Evolutionary conservation across 306 rosid genomes (phyloP), one percentile per base, ranked within the genome.

Genomic region (Gastrolobium villosum): DNA sequence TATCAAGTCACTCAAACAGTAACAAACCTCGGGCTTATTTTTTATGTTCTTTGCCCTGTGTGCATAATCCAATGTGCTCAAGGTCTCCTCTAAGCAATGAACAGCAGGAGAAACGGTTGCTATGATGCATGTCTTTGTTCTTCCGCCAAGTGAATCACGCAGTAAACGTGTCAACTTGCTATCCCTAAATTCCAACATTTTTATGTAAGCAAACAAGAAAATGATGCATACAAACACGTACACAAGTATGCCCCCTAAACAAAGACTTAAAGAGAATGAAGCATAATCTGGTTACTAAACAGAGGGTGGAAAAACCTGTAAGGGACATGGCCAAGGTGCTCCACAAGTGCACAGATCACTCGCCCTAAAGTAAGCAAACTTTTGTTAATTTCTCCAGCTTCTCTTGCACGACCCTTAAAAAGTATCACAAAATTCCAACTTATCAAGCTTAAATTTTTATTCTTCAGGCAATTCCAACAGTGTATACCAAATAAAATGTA

Each of bases 41-140:
- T 64, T 90, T 4, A 96, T 96, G 80, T 96, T 84, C 73, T 96
- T 96, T 46, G 99, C 99, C 76, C 98, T 84, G 75, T 96, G 98
- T 31, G 99, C 99, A 78, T 96, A 96, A 79, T 96, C 99, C 84
- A 96, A 71, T 10, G 98, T 96, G 79, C 99, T 93, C 83, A 93
- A 83, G 6, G 99, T 96, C 82, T 96, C 99, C 78, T 96, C 99
- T 20, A 91, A 83, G 85, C 99, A 96, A 78, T 93, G 99, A 76
- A 96, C 99, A 56, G 98, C 99, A 1, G 99, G 99, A 10, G 99
- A 96, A 45, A 96, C 99, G 13, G 99, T 93, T 2, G 99, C 98
- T 72, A 96, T 96, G 84, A 96, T 96, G 79, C 99, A 96, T 7
- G 99, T 96, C 84, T 93, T 96, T 64, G 99, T 96, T 90, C 99